Evolutionary conservation across 2,329 filamentous ascomycete species (phyloP).

Genomic region (Iodosphaeria phyllophila): DNA sequence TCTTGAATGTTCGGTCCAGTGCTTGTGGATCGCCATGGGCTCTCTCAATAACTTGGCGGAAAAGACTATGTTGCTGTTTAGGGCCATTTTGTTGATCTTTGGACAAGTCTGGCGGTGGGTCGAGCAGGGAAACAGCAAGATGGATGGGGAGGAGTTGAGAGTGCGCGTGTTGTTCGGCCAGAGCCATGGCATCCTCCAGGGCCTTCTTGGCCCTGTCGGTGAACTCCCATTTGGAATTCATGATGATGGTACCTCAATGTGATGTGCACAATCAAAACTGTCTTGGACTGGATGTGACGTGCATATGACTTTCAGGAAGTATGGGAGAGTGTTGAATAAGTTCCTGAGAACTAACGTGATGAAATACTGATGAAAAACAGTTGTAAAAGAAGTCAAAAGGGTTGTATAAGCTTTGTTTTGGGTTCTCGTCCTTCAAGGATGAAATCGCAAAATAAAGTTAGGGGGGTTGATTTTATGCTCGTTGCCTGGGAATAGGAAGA

Average conservation of each 20-base stretch:
- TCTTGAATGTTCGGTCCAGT: constrained; percentile 81
- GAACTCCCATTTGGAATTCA: constrained; percentile 72
- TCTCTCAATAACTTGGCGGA: constrained; percentile 85
- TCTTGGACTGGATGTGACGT: too few relatives aligned
- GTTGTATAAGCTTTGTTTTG: too few relatives aligned
- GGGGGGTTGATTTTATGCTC: too few relatives aligned
- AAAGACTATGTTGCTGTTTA: constrained; percentile 50
- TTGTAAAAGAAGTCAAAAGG: too few relatives aligned
- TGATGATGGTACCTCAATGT: constrained; percentile 21
- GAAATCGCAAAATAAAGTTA: too few relatives aligned
- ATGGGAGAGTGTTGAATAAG: too few relatives aligned
- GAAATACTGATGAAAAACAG: too few relatives aligned
- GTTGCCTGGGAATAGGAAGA: too few relatives aligned
- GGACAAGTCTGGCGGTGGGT: constrained; percentile 55
- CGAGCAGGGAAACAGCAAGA: constrained; percentile 66
- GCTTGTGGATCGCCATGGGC: constrained; percentile 84
- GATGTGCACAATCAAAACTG: constrained; percentile 2
- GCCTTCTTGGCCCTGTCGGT: constrained; percentile 86
- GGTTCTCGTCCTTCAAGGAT: too few relatives aligned
- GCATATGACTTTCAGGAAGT: too few relatives aligned
- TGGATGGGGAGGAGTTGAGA: constrained; percentile 82
- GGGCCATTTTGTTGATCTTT: constrained; percentile 72
- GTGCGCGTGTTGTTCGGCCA: constrained; percentile 82
- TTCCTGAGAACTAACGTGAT: too few relatives aligned
- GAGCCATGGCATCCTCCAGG: constrained; percentile 68